phyloP scores from a whole-genome alignment of 2,329 filamentous ascomycete species.

The Fusarium keratoplasticum region DNA sequence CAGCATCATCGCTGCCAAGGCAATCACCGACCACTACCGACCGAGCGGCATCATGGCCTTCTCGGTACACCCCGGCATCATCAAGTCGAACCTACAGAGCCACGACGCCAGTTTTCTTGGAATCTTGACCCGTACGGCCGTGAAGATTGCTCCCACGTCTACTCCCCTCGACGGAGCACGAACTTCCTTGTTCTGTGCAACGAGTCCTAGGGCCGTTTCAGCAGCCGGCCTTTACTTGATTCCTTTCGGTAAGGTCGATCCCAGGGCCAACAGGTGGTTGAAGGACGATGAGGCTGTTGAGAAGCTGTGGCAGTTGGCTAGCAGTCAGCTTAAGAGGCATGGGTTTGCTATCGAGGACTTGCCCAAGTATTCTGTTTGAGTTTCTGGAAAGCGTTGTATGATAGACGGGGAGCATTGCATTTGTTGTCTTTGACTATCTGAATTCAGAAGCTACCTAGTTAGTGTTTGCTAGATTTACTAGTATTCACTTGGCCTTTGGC shows the following conservation, averaged over 20 bases:
- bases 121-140: slow-evolving; percentile 16
- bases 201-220: slow-evolving; percentile 11
- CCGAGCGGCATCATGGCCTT: slow-evolving; percentile 38
- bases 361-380: neutral
- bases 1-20: slow-evolving; percentile 32
- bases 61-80: slow-evolving; percentile 39
- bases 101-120: slow-evolving; percentile 29
- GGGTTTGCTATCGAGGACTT: slow-evolving; percentile 14
- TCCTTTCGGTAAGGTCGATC: slow-evolving; percentile 34
- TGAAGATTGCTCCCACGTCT: slow-evolving; percentile 23
- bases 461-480: neutral
- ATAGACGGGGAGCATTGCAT: neutral
- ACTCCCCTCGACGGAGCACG: slow-evolving; percentile 35
- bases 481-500: neutral
- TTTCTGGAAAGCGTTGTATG: neutral
- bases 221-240: slow-evolving; percentile 28
- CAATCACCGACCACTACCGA: slow-evolving; percentile 35
- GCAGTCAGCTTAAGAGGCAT: slow-evolving; percentile 10
- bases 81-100: slow-evolving; percentile 35
- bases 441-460: neutral
- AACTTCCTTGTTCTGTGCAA: slow-evolving; percentile 40
- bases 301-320: slow-evolving; percentile 23
- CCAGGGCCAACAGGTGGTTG: slow-evolving; percentile 34
- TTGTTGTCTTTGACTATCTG: neutral
- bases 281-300: slow-evolving; percentile 27